Base-by-base conservation (phyloP, 1,284 basidiomycete genomes). In the Ganoderma resinaceum region DNA sequence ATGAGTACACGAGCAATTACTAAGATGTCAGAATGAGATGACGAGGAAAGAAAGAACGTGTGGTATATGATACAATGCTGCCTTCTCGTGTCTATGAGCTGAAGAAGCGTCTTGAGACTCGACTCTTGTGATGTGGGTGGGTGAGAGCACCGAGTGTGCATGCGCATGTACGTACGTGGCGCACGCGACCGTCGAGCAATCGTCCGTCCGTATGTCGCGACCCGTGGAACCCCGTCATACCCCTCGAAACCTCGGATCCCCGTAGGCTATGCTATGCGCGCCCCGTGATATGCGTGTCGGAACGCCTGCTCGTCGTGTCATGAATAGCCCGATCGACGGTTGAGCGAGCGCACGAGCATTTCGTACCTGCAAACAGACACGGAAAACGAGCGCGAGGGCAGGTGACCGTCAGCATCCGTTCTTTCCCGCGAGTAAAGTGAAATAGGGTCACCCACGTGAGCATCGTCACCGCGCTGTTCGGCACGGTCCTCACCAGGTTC, bases 401-500 rank as follows among this genome's bases (percentile, higher is more conserved):
- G 37, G 40, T 59, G 42, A 35, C 29, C 23, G 57, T 60, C 57
- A 55, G 42, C 18, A 40, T 43, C 63, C 53, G 57, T 43, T 49
- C 43, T 2, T 4, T 38, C 40, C 63, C 53, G 23, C 26, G 6
- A 12, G 23, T 33, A 18, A 62, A 12, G 59, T 18, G 52, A 55
- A 55, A 49, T 52, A n/a, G 11, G 16, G 2, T n/a, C 9, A 91
- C 95, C 81, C 83, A 97, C 94, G 96, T 95, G 78, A 98, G 82
- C 88, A 98, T 93, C 38, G 96, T 98, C 72, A 98, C 93, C 1
- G 95, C 96, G 75, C 93, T 95, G 78, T 95, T 96, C 20, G 96
- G 96, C 68, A 98, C 96, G 1, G 96, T 98, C 70, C 97, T 86
- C 57, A 97, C 82, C 37, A 98, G 86, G 82, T 98, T 98, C 73